These are phyloP conservation scores for Aspergillus fructus DNA, from an alignment of 2,329 filamentous ascomycete genomes.

Conservation along the genomic window DNA sequence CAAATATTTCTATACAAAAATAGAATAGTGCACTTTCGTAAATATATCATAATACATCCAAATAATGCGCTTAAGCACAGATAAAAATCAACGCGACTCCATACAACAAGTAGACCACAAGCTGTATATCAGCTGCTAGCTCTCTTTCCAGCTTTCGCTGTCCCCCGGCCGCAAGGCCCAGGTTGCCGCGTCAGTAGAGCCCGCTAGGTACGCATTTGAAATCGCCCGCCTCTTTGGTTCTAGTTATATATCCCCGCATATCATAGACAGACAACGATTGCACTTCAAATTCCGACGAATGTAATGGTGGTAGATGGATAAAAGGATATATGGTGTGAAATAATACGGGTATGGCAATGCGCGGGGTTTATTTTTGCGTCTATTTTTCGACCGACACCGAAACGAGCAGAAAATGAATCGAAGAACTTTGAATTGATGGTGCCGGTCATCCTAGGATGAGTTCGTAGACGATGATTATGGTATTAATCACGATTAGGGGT, in stretches of 20 bases:
- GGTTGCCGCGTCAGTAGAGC: background rate
- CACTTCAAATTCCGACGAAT: background rate
- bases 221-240: background rate
- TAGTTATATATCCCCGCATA: background rate
- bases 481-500: conserved; percentile 81
- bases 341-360: background rate
- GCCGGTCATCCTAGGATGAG: conserved; percentile 65
- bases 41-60: conserved; percentile 10
- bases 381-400: background rate
- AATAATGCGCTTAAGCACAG: background rate
- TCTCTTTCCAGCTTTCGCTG: background rate
- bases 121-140: too few relatives aligned
- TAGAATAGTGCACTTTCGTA: background rate
- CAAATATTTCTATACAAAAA: conserved; percentile 1
- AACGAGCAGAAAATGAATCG: background rate
- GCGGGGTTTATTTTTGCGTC: background rate
- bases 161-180: background rate
- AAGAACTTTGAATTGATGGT: background rate
- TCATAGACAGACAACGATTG: background rate
- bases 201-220: background rate
- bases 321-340: background rate
- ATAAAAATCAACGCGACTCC: background rate
- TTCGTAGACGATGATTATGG: conserved; percentile 79
- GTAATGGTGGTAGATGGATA: background rate
- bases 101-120: background rate